A percentile compares a stretch with the other conserved stretches of the same genome.
phyloP scores from a whole-genome alignment of 164 flowering plant species.

The Magnolia sinica region DNA sequence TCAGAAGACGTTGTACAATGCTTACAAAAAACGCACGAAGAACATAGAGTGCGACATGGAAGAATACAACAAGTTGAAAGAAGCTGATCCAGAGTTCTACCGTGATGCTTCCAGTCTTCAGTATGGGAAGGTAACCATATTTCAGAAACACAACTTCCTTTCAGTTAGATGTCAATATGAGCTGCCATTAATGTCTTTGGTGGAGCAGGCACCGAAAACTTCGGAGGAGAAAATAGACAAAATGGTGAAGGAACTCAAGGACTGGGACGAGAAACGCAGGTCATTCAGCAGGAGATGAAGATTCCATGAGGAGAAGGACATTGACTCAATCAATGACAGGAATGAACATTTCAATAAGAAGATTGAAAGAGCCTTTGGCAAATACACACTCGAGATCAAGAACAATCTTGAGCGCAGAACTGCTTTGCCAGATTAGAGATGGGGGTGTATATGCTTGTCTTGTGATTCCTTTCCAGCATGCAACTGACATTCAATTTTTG shows the following conservation, averaged over 20 bases:
- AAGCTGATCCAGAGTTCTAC: slow-evolving; percentile 94
- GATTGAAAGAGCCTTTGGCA: slow-evolving; percentile 97
- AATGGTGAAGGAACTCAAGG: slow-evolving; percentile 89
- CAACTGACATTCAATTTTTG: too few relatives aligned
- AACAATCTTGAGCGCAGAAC: slow-evolving; percentile 98
- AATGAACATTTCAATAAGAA: slow-evolving; percentile 99
- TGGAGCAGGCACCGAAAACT: slow-evolving; percentile 50
- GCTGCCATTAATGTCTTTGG: not conserved
- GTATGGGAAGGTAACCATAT: slow-evolving; percentile 72
- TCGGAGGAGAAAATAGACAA: slow-evolving; percentile 83
- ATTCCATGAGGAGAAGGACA: slow-evolving; percentile 91
- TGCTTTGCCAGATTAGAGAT: slow-evolving; percentile 80
- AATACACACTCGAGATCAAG: slow-evolving; percentile 93
- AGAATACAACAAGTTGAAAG: slow-evolving; percentile 81
- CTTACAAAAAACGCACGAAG: slow-evolving; percentile 91
- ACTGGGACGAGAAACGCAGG: slow-evolving; percentile 45
- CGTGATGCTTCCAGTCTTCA: slow-evolving; percentile 97
- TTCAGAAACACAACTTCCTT: not conserved
- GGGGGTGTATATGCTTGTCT: not conserved
- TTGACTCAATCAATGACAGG: slow-evolving; percentile 96
- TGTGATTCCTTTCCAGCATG: too few relatives aligned
- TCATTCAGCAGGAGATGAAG: slow-evolving; percentile 90
- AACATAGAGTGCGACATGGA: slow-evolving; percentile 69
- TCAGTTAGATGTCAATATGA: not conserved
- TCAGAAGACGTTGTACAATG: slow-evolving; percentile 85